These are phyloP conservation scores for Gremmenia infestans DNA, from an alignment of 2,329 filamentous ascomycete species.

Conservation along the genomic window DNA sequence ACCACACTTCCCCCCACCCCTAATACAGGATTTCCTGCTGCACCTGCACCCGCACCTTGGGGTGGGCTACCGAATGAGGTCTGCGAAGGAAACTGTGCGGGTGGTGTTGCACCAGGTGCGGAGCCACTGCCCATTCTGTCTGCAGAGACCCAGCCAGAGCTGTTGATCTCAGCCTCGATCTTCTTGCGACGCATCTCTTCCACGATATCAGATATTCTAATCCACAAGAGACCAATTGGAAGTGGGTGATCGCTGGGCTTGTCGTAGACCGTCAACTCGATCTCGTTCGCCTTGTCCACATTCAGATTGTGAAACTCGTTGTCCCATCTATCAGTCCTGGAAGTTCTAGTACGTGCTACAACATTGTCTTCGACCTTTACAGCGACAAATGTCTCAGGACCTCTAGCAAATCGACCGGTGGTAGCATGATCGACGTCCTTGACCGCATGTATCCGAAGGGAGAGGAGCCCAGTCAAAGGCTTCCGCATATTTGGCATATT, in stretches of 20 bases:
- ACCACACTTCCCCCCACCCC: constrained; percentile 27
- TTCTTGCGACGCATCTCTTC: constrained; percentile 97
- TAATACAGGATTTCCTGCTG: constrained; percentile 26
- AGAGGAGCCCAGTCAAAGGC: constrained; percentile 86
- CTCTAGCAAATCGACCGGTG: constrained; percentile 76
- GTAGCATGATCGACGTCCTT: constrained; percentile 92
- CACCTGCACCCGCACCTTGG: constrained; percentile 30
- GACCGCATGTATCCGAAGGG: constrained; percentile 80
- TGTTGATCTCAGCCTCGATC: constrained; percentile 93
- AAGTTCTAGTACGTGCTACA: constrained; percentile 79
- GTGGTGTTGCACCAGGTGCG: constrained; percentile 34
- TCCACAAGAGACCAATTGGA: constrained; percentile 93
- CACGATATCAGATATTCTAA: constrained; percentile 92
- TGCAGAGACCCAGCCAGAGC: constrained; percentile 93
- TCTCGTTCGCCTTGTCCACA: constrained; percentile 97
- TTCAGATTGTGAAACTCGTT: constrained; percentile 88
- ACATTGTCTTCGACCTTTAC: constrained; percentile 96
- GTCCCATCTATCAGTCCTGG: constrained; percentile 84
- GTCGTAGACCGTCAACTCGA: constrained; percentile 96
- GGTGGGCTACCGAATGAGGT: constrained; percentile 43
- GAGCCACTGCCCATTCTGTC: constrained; percentile 77
- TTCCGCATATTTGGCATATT: constrained; percentile 93
- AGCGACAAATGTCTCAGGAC: constrained; percentile 91
- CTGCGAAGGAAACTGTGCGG: constrained; percentile 48
- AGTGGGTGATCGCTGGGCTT: constrained; percentile 86